Evolutionary conservation across 257 asterid genomes (phyloP).

Genomic region (Solanum clarkiae): DNA sequence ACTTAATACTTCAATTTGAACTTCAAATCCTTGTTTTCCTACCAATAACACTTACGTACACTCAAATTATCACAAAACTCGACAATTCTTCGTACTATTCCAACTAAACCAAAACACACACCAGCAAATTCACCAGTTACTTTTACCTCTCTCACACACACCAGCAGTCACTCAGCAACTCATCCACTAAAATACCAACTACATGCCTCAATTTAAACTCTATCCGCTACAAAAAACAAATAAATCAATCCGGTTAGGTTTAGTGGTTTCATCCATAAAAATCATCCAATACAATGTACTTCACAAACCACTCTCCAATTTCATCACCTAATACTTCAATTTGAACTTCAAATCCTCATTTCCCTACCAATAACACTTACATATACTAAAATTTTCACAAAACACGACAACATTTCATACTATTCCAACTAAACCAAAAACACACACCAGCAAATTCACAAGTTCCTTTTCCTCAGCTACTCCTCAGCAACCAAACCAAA

Average conservation of each 20-base stretch:
- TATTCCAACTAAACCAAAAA: neutral
- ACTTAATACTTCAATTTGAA: neutral
- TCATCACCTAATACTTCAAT: neutral
- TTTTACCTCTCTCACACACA: neutral
- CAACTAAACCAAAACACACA: neutral
- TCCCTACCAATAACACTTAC: neutral
- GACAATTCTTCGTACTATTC: neutral
- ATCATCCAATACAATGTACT: neutral
- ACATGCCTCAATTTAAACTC: neutral
- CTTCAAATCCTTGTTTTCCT: neutral
- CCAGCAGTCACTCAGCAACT: too few species aligned
- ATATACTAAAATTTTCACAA: neutral
- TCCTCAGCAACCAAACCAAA: neutral
- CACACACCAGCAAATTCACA: neutral
- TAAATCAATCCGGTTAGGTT: neutral
- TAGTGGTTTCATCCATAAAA: neutral
- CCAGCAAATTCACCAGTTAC: neutral
- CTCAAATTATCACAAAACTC: neutral
- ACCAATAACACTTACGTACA: neutral
- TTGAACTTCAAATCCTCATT: neutral
- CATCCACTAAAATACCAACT: neutral
- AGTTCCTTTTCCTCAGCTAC: neutral
- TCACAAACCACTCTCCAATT: neutral
- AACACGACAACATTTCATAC: neutral
- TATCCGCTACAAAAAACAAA: neutral